Percentiles rank a stretch among this genome's conserved stretches.
phyloP scores from a whole-genome alignment of 129 eudicot genomes.

The Daucus carota region DH1_v3.0 NC_030381.2:38880001-38880500 shows the following conservation, averaged over 20 bases:
- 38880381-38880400: background rate
- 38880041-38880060: background rate
- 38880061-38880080: background rate
- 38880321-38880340: no score
- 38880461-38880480: background rate
- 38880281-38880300: constrained; percentile 65
- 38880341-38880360: background rate
- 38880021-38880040: background rate
- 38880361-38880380: background rate
- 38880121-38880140: constrained; percentile 80
- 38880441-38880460: background rate
- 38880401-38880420: background rate
- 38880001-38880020: background rate
- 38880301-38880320: background rate
- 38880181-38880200: constrained; percentile 84
- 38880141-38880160: constrained; percentile 80
- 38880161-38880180: constrained; percentile 67
- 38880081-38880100: background rate
- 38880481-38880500: background rate
- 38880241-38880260: constrained; percentile 86
- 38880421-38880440: background rate
- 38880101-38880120: constrained; percentile 48
- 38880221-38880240: constrained; percentile 61
- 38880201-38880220: constrained; percentile 65
- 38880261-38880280: constrained; percentile 69